phyloP scores from a whole-genome alignment of 2,329 filamentous ascomycete species.

The Corniculantispora saksenae region DNA sequence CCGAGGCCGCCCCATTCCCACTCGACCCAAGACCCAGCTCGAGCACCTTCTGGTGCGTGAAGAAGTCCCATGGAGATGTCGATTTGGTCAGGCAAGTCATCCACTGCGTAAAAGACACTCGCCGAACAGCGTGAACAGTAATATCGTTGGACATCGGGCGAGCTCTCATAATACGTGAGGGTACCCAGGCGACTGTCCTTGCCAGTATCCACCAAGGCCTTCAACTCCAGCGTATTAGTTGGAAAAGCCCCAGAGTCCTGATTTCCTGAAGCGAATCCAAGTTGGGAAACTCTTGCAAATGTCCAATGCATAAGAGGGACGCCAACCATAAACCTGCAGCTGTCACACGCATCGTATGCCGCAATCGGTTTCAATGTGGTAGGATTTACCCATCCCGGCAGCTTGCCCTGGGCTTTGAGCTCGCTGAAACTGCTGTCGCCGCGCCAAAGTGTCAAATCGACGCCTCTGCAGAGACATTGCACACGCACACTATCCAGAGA shows the following conservation, averaged over 20 bases:
- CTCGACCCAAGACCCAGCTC: conserved; percentile 44
- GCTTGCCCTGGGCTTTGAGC: conserved; percentile 29
- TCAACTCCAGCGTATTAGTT: conserved; percentile 29
- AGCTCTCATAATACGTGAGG: conserved; percentile 45
- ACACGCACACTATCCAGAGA: conserved; percentile 34
- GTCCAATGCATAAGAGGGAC: conserved; percentile 49
- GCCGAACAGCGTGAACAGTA: conserved; percentile 52
- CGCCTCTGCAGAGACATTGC: conserved; percentile 48
- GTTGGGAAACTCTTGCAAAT: conserved; percentile 40
- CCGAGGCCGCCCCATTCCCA: conserved; percentile 41
- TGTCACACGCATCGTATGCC: conserved; percentile 47
- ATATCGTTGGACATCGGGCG: conserved; percentile 46
- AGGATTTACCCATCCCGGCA: conserved; percentile 47
- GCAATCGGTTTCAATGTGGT: conserved; percentile 40
- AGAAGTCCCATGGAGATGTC: conserved; percentile 49
- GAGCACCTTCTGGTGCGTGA: conserved; percentile 44
- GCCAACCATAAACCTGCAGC: conserved; percentile 45
- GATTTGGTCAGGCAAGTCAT: conserved; percentile 39
- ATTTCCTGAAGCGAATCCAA: conserved; percentile 32
- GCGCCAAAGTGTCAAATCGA: conserved; percentile 42
- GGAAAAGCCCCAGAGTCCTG: conserved; percentile 18
- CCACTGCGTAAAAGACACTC: conserved; percentile 45
- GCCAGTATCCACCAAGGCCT: conserved; percentile 31
- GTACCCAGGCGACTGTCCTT: conserved; percentile 44
- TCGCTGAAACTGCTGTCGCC: conserved; percentile 30